Base-by-base conservation (phyloP, 2,329 filamentous ascomycete species). In the Phialophora chinensis region DNA sequence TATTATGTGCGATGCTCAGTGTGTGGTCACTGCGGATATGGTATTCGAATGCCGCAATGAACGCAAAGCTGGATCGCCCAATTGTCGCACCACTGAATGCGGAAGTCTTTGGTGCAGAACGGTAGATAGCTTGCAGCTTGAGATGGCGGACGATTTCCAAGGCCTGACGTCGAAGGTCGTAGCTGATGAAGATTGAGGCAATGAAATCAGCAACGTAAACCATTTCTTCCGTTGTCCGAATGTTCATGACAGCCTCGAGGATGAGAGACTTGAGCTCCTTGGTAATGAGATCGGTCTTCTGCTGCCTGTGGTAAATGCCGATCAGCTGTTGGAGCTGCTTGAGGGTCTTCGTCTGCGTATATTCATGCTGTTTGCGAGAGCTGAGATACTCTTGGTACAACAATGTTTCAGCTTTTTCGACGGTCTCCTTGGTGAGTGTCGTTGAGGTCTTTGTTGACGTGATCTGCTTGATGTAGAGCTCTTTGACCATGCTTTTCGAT, bases 71-170 rank as follows among this genome's bases (percentile, higher is more conserved):
- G 1, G 74, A 47, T 71, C 72, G 6, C 72, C 72, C 1, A 73
- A 72, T 6, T 54, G 70, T 55, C 65, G 72, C 58, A 62, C 77
- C 33, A 56, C 72, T 69, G 31, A 74, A 59, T 53, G 67, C 69
- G 0, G 59, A 25, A 73, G 49, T 44, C 31, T 54, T 63, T 1
- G 72, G 73, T 47, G 78, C 71, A 47, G 82, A 79, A 42, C 79
- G 78, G 25, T 81, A 80, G 33, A 85, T 79, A n/a, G 85, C 78
- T 65, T 84, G 82, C 59, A 80, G 78, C 66, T 82, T 83, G 14
- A 85, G 73, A 66, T 84, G 80, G 38, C 81, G 76, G 4, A 83
- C 77, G 3, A 85, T 69, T 49, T 79, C 73, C 66, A 78, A 74
- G 62, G 79, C 79, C 53, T 80, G 76, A 31, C 78, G 69, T 17